Base-by-base conservation (phyloP, 208 protist species). In the Trypanosoma vivax region DNA sequence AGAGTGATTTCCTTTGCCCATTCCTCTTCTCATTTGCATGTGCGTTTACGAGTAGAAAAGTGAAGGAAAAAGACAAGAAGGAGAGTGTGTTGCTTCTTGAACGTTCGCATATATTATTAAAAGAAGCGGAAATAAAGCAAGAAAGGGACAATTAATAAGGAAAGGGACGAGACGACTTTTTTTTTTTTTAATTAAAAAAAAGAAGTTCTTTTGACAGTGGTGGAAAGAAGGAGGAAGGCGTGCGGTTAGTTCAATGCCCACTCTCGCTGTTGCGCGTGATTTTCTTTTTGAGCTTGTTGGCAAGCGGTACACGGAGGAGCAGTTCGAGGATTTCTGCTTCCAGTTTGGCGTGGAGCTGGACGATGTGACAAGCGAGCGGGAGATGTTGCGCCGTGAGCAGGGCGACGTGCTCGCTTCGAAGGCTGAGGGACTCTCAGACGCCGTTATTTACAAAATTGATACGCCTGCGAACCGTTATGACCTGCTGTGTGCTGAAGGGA, bases 291-390 rank as follows among this genome's bases (percentile, higher is more conserved):
- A 68, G 7, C 68, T 92, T 16, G 57, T 96, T 42, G 88, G 81
- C 23, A 72, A 82, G 63, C 69, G 40, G 18, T 93, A 90, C 90
- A 91, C 94, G 7, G 73, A 97, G 40, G 73, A 90, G 4, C 71
- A 99, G 65, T 98, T 99, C 66, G 82, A 96, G 21, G 74, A 98
- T 24, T 62, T 99, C 0, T 99, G 97, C 78, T 99, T 99, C 65
- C 56, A 97, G 50, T 99, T 98, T 64, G 98, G 98, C 27, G 86
- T 99, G 41, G 98, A 99, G 80, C 90, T 99, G 5, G 98, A 99
- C 71, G 96, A 98, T 38, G 94, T 98, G 56, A 98, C 96, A 5
- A 95, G 88, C 41, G 96, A 98, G 65, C 88, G 71, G 54, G 92
- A 95, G 63, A 97, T 97, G 73, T 75, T 80, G 47, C 56, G 73